These are phyloP conservation scores for Ambrosiella cleistominuta DNA, from an alignment of 2,329 filamentous ascomycete genomes.

Conservation along the genomic window DNA sequence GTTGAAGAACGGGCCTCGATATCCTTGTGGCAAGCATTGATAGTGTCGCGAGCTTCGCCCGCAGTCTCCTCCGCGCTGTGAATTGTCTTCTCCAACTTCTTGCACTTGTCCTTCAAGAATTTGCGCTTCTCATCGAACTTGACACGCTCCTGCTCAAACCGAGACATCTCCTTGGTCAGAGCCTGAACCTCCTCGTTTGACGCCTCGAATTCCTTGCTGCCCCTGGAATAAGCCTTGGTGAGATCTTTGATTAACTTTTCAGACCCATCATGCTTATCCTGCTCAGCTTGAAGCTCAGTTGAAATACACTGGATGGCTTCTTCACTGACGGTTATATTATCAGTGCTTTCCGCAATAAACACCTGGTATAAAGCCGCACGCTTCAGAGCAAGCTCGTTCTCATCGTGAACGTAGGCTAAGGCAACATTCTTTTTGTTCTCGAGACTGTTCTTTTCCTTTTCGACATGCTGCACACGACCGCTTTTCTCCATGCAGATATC, in stretches of 20 bases:
- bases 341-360: conserved; percentile 70
- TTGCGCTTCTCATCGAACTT: conserved; percentile 98
- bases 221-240: conserved; percentile 66
- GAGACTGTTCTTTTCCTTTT: conserved; percentile 84
- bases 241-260: conserved; percentile 81
- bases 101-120: conserved; percentile 75
- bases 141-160: conserved; percentile 89
- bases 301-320: conserved; percentile 89
- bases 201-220: conserved; percentile 64
- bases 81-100: conserved; percentile 84
- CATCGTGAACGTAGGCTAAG: conserved; percentile 70
- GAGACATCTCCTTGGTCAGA: conserved; percentile 71
- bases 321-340: conserved; percentile 75
- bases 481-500: conserved; percentile 93
- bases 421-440: conserved; percentile 97
- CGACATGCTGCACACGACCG: conserved; percentile 85
- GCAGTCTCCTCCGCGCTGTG: conserved; percentile 57
- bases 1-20: conserved; percentile 62
- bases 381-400: conserved; percentile 79
- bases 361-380: conserved; percentile 87
- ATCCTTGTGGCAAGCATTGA: conserved; percentile 61
- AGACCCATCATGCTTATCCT: conserved; percentile 80
- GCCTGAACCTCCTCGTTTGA: conserved; percentile 68
- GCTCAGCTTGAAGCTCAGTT: conserved; percentile 64
- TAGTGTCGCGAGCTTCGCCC: conserved; percentile 57